Percentiles rank a stretch among this genome's conserved stretches.
Conservation (phyloP, 164 flowering plant species). For the Vitis amurensis region DNA sequence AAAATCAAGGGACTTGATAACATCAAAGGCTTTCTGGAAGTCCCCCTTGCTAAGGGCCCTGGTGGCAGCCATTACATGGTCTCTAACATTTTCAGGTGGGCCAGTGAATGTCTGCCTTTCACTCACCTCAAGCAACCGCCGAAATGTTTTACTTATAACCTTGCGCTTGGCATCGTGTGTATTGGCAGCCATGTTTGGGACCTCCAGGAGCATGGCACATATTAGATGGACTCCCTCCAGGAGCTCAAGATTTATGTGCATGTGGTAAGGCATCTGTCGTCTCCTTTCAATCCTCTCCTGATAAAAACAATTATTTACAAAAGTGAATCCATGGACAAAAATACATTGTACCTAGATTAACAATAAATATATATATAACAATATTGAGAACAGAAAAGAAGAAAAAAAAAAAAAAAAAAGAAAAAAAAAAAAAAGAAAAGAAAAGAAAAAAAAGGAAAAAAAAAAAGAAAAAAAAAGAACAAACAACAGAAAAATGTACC, state of each 20-base stretch:
- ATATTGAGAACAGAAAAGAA: too few relatives aligned
- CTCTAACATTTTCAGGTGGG: slow-evolving; percentile 93
- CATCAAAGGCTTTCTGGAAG: slow-evolving; percentile 63
- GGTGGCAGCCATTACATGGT: slow-evolving; percentile 92
- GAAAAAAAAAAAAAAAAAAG: too few relatives aligned
- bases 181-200: slow-evolving; percentile 92
- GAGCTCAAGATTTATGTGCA: slow-evolving; percentile 98
- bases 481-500: too few relatives aligned
- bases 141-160: slow-evolving; percentile 86
- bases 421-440: too few relatives aligned
- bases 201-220: slow-evolving; percentile 98
- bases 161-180: slow-evolving; percentile 68
- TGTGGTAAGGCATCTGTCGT: slow-evolving; percentile 97
- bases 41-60: slow-evolving; percentile 83
- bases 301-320: slow-evolving; percentile 2
- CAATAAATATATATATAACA: too few relatives aligned
- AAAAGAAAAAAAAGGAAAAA: too few relatives aligned
- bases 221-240: slow-evolving; percentile 85
- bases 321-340: not conserved
- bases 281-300: slow-evolving; percentile 95
- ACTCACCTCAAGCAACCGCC: slow-evolving; percentile 75
- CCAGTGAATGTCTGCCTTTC: slow-evolving; percentile 88
- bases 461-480: too few relatives aligned
- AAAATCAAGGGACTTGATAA: slow-evolving; percentile 70
- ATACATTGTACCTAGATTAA: not conserved